phyloP scores from a whole-genome alignment of 257 asterid species.

The Fraxinus quadrangulata region DNA sequence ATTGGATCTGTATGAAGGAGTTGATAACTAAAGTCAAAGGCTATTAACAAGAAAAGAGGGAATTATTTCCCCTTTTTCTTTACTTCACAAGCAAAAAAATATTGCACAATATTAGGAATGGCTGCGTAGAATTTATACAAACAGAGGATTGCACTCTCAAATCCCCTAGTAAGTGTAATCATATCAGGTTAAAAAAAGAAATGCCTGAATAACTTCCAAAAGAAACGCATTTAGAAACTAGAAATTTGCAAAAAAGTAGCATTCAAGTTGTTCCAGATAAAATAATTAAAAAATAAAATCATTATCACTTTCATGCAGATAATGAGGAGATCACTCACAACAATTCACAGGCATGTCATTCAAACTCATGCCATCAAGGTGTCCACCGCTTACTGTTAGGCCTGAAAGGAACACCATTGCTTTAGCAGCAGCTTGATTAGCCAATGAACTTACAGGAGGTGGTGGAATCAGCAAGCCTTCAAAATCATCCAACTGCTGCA shows the following conservation, averaged over 20 bases:
- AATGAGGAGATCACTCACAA: conserved; percentile 57
- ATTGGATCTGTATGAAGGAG: not conserved
- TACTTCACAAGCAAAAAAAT: conserved; percentile 6
- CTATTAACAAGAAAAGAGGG: conserved; percentile 10
- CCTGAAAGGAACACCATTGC: conserved; percentile 93
- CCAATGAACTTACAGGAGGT: conserved; percentile 68
- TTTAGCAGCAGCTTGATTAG: conserved; percentile 95
- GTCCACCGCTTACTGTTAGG: conserved; percentile 68
- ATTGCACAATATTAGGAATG: conserved; percentile 4
- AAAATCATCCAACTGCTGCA: conserved; percentile 81
- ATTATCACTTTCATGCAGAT: conserved; percentile 14
- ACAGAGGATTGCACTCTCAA: conserved; percentile 14
- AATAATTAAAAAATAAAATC: conserved; percentile 1
- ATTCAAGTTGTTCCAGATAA: conserved; percentile 23
- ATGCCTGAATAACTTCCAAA: conserved; percentile 6
- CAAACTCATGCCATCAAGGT: conserved; percentile 79
- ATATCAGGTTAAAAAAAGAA: not conserved
- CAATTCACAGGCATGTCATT: conserved; percentile 77
- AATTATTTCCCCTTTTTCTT: not conserved
- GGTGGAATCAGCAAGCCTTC: conserved; percentile 89
- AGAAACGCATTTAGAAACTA: not conserved
- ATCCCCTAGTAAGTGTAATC: conserved; percentile 10
- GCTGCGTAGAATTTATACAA: conserved; percentile 2
- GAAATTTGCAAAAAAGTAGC: conserved; percentile 7
- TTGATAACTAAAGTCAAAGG: conserved; percentile 9